A percentile compares a stretch with the other conserved stretches of the same genome.
Evolutionary conservation across 2,329 filamentous ascomycete genomes (phyloP).

Genomic region (Paracamarosporium sp.): DNA sequence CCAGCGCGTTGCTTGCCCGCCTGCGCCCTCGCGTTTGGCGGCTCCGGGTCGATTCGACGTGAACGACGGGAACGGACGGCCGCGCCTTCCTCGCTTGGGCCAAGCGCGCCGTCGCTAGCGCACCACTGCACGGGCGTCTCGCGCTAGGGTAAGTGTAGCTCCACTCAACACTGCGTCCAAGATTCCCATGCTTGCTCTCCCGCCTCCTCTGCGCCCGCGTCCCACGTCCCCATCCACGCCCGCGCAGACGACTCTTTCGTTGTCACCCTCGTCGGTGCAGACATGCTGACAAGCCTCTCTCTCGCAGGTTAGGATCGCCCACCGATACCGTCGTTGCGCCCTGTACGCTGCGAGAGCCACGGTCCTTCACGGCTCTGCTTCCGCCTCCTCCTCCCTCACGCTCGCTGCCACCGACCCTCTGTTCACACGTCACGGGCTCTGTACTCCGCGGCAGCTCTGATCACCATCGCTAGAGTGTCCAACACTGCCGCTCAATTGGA

Average conservation of each 20-base stretch:
- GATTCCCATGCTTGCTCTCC: slow-evolving; percentile 2
- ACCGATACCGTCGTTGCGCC: slow-evolving; percentile 5
- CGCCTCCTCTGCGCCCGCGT: slow-evolving; percentile 6
- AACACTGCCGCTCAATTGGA: not conserved
- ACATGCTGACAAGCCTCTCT: slow-evolving; percentile 16
- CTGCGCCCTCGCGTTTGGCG: not conserved
- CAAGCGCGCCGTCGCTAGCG: not conserved
- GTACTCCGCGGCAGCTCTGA: not conserved
- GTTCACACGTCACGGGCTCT: not conserved
- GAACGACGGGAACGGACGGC: not conserved
- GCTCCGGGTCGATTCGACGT: not conserved
- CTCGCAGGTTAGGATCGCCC: slow-evolving; percentile 8
- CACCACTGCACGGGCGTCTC: not conserved
- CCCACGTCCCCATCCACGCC: not conserved
- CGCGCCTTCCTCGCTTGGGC: not conserved
- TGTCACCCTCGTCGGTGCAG: not conserved
- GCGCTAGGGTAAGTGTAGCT: slow-evolving; percentile 1
- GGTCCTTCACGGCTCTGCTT: slow-evolving; percentile 10
- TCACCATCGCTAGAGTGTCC: not conserved
- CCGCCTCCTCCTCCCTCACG: not conserved
- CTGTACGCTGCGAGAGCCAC: not conserved
- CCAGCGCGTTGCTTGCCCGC: not conserved
- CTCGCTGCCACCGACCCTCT: not conserved
- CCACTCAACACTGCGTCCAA: slow-evolving; percentile 6
- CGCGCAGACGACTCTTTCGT: slow-evolving; percentile 7